phyloP scores from a whole-genome alignment of 2,329 filamentous ascomycete species.

The Cytospora leucostoma region DNA sequence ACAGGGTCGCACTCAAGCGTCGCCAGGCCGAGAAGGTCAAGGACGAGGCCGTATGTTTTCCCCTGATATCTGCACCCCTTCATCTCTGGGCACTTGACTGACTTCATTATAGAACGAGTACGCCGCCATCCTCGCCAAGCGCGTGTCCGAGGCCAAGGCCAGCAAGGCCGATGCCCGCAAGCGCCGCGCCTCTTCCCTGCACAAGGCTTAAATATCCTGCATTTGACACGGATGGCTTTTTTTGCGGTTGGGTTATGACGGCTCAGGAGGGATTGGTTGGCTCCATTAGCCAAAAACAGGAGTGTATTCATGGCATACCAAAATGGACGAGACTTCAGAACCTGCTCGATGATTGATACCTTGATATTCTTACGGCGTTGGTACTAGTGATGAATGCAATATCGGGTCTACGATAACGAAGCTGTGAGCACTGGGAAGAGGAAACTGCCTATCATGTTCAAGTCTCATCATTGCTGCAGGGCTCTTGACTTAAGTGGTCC shows the following conservation, averaged over 20 bases:
- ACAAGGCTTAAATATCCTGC: conserved; percentile 65
- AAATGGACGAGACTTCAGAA: conserved; percentile 31
- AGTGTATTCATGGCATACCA: conserved; percentile 35
- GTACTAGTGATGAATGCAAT: conserved; percentile 26
- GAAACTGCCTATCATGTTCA: background rate
- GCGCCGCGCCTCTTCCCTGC: conserved; percentile 94
- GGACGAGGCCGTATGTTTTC: conserved; percentile 88
- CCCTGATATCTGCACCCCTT: background rate
- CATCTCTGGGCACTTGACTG: conserved; percentile 37
- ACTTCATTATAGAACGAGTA: conserved; percentile 79
- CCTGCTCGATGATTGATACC: conserved; percentile 27
- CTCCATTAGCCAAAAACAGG: conserved; percentile 26
- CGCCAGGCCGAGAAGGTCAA: conserved; percentile 95
- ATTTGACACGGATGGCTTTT: conserved; percentile 39
- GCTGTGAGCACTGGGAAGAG: conserved; percentile 6
- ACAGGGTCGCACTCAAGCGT: conserved; percentile 97
- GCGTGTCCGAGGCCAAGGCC: conserved; percentile 93
- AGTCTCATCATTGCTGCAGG: background rate
- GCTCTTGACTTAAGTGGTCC: background rate
- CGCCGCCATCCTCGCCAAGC: conserved; percentile 92
- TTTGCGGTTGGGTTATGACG: conserved; percentile 36
- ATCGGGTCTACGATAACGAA: conserved; percentile 6
- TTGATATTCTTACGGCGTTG: conserved; percentile 26
- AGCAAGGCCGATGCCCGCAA: conserved; percentile 93
- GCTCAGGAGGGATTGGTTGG: conserved; percentile 27